Base-by-base conservation (phyloP, 1,139 yeast species). In the Pichia sp. region DNA sequence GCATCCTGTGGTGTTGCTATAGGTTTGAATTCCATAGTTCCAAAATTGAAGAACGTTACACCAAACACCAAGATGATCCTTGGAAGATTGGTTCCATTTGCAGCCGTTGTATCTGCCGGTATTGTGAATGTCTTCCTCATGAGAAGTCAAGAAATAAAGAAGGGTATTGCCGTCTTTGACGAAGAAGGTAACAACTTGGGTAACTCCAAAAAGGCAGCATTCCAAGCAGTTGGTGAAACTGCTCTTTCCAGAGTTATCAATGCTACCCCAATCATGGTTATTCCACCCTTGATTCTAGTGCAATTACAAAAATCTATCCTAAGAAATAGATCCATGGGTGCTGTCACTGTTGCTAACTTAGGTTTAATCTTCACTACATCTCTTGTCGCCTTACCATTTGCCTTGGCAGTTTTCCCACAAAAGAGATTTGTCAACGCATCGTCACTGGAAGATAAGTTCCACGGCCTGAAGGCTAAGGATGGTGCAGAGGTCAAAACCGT, bases 91-190 rank as follows among this genome's bases (percentile, higher is more conserved):
- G 95, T 91, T 6, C 98, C 98, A 6, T 91, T 91, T 62, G 97
- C 97, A 2, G 98, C 98, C 4, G 98, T 91, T 27, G 96, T 88
- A 0, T 78, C 93, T 32, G 98, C 98, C 1, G 97, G 97, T 55
- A 68, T 88, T 26, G 94, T 87, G 29, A 91, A 91, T 51, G 96
- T 91, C 21, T 85, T 85, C 54, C 69, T 93, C 47, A 91, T 91
- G 98, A 77, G 98, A 63, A 77, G 93, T 43, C 94, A 87, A 60
- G 98, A 91, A 62, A 78, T 91, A 56, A 77, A 76, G 50, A 82
- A 82, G 56, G 98, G 98, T 46, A 75, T 75, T 35, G 52, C 67
- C 29, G 96, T 91, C 5, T 85, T 66, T 51, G 81, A 77, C 55
- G 58, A 67, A 33, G 68, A 76, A 19, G 94, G 94, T 30, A 70